Evolutionary conservation across 768 basidiomycete species (phyloP).

Genomic region (Kwoniella sp.): DNA sequence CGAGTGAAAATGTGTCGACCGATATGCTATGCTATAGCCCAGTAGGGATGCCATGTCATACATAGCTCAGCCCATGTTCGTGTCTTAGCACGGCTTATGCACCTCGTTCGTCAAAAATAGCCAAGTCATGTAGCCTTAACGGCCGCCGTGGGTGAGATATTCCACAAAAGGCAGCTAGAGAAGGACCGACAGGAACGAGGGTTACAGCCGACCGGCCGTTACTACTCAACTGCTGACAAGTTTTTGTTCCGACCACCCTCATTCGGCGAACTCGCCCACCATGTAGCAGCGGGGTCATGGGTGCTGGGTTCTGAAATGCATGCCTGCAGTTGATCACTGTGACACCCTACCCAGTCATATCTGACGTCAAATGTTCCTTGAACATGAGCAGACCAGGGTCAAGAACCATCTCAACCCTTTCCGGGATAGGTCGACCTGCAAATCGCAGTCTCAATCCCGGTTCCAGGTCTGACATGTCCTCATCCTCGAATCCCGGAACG

Average conservation of each 20-base stretch:
- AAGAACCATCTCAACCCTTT: not conserved
- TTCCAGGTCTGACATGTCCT: too few relatives aligned
- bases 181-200: not conserved
- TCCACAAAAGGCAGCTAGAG: not conserved
- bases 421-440: not conserved
- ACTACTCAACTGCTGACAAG: too few relatives aligned
- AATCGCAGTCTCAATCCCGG: too few relatives aligned
- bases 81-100: not conserved
- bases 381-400: conserved; percentile 2
- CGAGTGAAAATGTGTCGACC: too few relatives aligned
- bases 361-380: not conserved
- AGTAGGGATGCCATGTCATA: too few relatives aligned
- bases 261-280: not conserved
- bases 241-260: not conserved
- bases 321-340: too few relatives aligned
- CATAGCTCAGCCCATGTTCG: not conserved
- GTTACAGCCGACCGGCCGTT: not conserved
- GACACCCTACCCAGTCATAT: not conserved
- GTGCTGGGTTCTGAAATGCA: too few relatives aligned
- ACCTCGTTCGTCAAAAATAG: not conserved
- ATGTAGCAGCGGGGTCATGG: too few relatives aligned
- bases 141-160: not conserved
- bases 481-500: not conserved
- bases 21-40: too few relatives aligned
- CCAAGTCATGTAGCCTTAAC: not conserved